Evolutionary conservation across 2,329 filamentous ascomycete species (phyloP), one percentile per base, ranked within the genome.

Genomic region (Ophiostoma sp.): DNA sequence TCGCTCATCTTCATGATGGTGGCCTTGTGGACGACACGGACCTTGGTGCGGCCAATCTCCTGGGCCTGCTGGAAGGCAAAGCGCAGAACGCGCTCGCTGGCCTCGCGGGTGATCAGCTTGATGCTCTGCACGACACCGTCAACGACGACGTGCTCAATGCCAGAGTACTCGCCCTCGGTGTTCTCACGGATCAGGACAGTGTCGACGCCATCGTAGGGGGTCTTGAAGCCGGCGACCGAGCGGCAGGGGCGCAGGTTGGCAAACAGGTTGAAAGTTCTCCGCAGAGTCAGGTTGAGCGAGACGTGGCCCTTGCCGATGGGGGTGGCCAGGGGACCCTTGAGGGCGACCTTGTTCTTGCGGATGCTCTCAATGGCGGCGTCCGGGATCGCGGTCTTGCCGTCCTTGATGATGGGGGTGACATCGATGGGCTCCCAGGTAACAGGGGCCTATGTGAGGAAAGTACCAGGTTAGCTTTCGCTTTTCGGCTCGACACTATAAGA

Each of bases 1-100:
- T 99, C 95, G 78, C 90, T 94, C 92, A 97, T 96, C 89, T 99
- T 99, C 95, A 99, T 99, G 84, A 99, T 99, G 78, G 95, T 98
- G 79, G 95, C 95, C 88, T 99, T 99, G 90, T 99, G 95, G 72
- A 98, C 93, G 70, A 93, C 94, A 77, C 93, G 92, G 76, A 98
- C 94, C 90, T 97, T 97, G 79, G 88, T 93, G 85, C 92, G 91
- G 82, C 93, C 93, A 77, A 97, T 90, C 75, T 92, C 87, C 81
- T 95, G 86, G 75, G 95, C 95, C 79, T 99, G 93, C 84, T 99
- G 94, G 89, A 99, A 99, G 76, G 96, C 95, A 80, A 93, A 99
- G 78, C 93, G 90, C 74, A 98, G 88, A 68, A 99, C 95, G 75
- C 95, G 90, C 88, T 99, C 95, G 73, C 88, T 93, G 73, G 95